Percentiles rank a stretch among this genome's conserved stretches.
These are phyloP conservation scores for Mycena indigotica DNA, from an alignment of 768 basidiomycete genomes.

Conservation along the genomic window DNA sequence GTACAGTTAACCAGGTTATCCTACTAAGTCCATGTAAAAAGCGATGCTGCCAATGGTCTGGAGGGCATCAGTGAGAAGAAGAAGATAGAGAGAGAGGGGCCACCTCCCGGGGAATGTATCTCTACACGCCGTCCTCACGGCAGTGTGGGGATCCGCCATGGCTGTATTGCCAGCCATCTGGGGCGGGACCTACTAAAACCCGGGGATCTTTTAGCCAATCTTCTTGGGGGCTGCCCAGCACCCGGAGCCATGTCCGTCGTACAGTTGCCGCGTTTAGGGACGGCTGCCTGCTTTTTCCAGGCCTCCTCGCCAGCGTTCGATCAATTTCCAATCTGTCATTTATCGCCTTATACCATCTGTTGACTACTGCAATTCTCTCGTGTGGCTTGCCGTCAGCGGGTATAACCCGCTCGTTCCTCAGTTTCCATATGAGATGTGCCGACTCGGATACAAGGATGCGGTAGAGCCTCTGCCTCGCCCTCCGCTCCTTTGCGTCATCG, in stretches of 20 bases:
- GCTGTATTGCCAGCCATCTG: too few relatives aligned
- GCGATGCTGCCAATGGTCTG: too few relatives aligned
- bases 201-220: too few relatives aligned
- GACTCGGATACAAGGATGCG: not conserved
- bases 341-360: not conserved
- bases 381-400: not conserved
- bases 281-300: not conserved
- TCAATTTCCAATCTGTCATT: not conserved
- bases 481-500: not conserved
- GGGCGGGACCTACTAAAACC: too few relatives aligned
- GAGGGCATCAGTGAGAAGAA: too few relatives aligned
- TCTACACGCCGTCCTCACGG: too few relatives aligned
- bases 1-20: too few relatives aligned
- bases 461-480: not conserved
- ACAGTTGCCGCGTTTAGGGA: not conserved
- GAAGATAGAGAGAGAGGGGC: too few relatives aligned
- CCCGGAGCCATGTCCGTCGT: not conserved
- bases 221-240: too few relatives aligned
- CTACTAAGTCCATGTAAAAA: too few relatives aligned
- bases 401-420: not conserved
- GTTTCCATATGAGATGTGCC: not conserved
- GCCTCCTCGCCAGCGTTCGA: not conserved
- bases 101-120: too few relatives aligned
- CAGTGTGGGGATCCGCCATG: too few relatives aligned
- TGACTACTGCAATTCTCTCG: not conserved